Percentiles rank a stretch among this genome's conserved stretches.
Evolutionary conservation across 169 alveolate genomes (phyloP).

Genomic region (Cryptosporidium meleagridis): DNA sequence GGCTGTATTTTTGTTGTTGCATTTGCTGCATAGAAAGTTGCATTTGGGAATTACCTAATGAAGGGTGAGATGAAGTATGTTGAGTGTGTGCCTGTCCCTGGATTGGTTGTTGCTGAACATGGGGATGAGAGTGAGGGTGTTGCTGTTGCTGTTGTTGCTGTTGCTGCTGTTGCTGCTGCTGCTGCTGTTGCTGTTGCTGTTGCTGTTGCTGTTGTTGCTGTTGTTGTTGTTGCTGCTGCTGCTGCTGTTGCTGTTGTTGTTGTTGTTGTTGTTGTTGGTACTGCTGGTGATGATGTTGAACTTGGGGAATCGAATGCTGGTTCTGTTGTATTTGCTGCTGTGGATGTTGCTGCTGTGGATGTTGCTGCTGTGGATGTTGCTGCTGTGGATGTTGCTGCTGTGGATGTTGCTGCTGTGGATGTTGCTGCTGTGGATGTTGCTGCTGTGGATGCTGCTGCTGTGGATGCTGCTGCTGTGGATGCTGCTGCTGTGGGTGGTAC

Average conservation of each 20-base stretch:
- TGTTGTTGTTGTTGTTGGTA: conserved; percentile 5
- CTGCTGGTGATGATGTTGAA: conserved; percentile 5
- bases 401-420: no score
- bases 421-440: background rate
- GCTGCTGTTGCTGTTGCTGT: background rate
- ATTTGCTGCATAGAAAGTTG: background rate
- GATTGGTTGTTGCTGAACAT: background rate
- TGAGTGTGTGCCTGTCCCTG: background rate
- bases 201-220: conserved; percentile 9
- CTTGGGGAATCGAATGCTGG: conserved; percentile 16
- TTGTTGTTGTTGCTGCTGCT: background rate
- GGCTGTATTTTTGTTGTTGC: conserved; percentile 17
- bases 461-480: background rate
- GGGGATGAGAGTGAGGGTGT: background rate
- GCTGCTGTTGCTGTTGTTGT: conserved; percentile 7
- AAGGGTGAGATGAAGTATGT: background rate
- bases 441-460: background rate
- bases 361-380: conserved; percentile 2
- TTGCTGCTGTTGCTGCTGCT: background rate
- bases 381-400: conserved; percentile 16
- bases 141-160: background rate
- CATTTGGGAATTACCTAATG: background rate
- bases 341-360: conserved; percentile 5
- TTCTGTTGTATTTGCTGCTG: conserved; percentile 26
- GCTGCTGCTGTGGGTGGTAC: background rate